Conservation (phyloP, 2,329 filamentous ascomycete genomes). For the Colletotrichum sojae region DNA sequence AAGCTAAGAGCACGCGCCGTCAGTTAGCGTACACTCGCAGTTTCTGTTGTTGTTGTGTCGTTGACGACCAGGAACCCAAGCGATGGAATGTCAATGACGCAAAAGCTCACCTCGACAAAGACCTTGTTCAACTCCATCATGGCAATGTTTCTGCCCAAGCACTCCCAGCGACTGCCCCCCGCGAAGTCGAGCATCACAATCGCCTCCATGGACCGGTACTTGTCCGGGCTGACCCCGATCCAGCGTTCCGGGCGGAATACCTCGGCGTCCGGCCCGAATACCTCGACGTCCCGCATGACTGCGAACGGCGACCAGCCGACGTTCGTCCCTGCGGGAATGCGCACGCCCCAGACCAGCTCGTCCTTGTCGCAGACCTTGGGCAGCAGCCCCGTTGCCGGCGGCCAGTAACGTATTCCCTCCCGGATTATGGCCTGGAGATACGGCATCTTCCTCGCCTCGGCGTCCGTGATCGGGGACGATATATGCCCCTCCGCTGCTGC, state of each 20-base stretch:
- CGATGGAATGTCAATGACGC: background rate
- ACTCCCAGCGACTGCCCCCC: constrained; percentile 56
- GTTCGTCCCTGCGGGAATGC: constrained; percentile 49
- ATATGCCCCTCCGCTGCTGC: constrained; percentile 46
- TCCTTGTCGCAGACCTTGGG: constrained; percentile 54
- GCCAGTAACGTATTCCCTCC: constrained; percentile 58
- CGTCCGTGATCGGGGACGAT: constrained; percentile 48
- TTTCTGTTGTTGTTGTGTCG: background rate
- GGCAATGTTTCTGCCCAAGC: constrained; percentile 55
- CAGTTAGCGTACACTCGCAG: background rate
- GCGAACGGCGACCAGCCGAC: constrained; percentile 52
- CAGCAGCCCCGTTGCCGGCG: constrained; percentile 53
- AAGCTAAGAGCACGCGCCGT: constrained; percentile 38
- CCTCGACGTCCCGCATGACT: constrained; percentile 49
- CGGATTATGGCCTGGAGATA: constrained; percentile 65
- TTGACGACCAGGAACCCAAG: background rate
- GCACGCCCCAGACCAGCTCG: constrained; percentile 50
- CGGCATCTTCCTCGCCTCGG: constrained; percentile 52
- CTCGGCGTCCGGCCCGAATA: constrained; percentile 53
- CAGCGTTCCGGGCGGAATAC: constrained; percentile 53
- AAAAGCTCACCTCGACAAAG: constrained; percentile 55
- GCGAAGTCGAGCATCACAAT: constrained; percentile 52
- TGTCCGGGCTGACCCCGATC: constrained; percentile 52
- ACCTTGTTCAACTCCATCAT: constrained; percentile 56
- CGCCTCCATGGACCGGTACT: constrained; percentile 52